Evolutionary conservation across 1,284 basidiomycete species (phyloP).

Genomic region (Quambalaria eucalypti): DNA sequence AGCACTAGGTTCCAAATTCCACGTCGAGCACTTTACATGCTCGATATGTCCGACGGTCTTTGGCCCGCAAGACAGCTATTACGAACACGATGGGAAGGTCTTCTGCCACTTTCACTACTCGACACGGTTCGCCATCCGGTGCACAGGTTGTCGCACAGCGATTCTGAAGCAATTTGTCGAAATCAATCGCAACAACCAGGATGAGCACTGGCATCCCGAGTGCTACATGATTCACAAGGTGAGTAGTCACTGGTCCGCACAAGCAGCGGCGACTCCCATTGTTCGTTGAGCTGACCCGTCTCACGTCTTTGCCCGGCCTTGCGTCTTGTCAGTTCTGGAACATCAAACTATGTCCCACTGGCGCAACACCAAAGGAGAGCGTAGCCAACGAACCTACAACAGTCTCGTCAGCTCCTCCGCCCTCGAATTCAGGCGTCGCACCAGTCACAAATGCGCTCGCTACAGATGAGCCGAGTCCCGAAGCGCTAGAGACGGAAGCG

Average conservation of each 20-base stretch:
- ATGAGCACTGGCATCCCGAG: conserved; percentile 99
- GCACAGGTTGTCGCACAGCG: conserved; percentile 93
- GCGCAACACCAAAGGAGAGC: conserved; percentile 31
- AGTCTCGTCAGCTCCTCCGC: conserved; percentile 8
- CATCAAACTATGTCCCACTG: conserved; percentile 63
- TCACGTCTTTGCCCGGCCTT: conserved; percentile 49
- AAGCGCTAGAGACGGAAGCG: conserved; percentile 55
- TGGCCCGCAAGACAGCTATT: conserved; percentile 96
- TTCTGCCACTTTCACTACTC: conserved; percentile 76
- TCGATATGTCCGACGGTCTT: conserved; percentile 91
- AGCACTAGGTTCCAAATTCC: conserved; percentile 97
- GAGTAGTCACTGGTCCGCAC: neutral
- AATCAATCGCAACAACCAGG: conserved; percentile 92
- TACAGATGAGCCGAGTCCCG: conserved; percentile 17
- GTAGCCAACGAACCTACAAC: conserved; percentile 12
- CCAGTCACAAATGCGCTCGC: conserved; percentile 3
- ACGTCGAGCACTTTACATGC: conserved; percentile 99
- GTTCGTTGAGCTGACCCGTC: neutral
- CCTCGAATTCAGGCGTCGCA: conserved; percentile 12
- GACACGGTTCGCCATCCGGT: conserved; percentile 94
- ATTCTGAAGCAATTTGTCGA: conserved; percentile 99
- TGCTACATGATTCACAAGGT: conserved; percentile 96
- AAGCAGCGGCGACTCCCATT: neutral
- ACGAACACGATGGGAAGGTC: conserved; percentile 91
- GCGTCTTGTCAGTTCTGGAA: conserved; percentile 95